These are phyloP conservation scores for Globisporangium uncinulatum DNA, from an alignment of 352 stramenopile species.

Conservation along the genomic window DNA sequence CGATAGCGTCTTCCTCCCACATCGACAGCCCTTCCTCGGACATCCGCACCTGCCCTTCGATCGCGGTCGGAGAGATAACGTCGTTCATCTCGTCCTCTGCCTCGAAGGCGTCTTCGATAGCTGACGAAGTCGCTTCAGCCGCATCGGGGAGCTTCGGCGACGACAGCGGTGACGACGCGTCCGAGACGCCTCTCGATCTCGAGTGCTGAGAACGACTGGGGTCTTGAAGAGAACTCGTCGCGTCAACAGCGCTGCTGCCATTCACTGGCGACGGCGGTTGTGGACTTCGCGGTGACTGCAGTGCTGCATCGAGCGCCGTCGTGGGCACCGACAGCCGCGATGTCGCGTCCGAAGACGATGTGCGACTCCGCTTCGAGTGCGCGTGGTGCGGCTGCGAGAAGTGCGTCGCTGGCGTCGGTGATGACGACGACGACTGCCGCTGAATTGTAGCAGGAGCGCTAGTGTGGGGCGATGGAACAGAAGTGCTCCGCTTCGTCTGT, in stretches of 20 bases:
- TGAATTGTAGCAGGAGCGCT: neutral
- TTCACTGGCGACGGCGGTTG: neutral
- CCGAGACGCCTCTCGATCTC: neutral
- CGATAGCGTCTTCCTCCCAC: constrained; percentile 11
- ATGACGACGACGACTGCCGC: constrained; percentile 1
- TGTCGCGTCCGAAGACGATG: neutral
- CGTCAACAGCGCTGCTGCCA: neutral
- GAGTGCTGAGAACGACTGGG: neutral
- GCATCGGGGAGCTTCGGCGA: constrained; percentile 2
- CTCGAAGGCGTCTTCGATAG: neutral
- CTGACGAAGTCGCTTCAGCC: constrained; percentile 1
- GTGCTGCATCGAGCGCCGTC: neutral
- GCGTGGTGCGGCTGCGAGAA: constrained; percentile 2
- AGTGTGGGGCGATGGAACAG: neutral
- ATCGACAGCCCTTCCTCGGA: constrained; percentile 4
- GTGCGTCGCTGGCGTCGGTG: neutral
- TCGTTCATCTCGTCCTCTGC: neutral
- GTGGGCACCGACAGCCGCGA: constrained; percentile 1
- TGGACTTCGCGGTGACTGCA: neutral
- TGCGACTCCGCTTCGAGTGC: constrained; percentile 1
- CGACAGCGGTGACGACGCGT: constrained; percentile 1
- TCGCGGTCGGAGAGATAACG: neutral
- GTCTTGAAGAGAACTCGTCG: neutral
- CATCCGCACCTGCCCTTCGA: neutral
- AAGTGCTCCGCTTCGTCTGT: neutral